Percentiles rank a stretch among this genome's conserved stretches.
Conservation (phyloP, 805 yeast genomes). For the Lachancea sp. region DNA sequence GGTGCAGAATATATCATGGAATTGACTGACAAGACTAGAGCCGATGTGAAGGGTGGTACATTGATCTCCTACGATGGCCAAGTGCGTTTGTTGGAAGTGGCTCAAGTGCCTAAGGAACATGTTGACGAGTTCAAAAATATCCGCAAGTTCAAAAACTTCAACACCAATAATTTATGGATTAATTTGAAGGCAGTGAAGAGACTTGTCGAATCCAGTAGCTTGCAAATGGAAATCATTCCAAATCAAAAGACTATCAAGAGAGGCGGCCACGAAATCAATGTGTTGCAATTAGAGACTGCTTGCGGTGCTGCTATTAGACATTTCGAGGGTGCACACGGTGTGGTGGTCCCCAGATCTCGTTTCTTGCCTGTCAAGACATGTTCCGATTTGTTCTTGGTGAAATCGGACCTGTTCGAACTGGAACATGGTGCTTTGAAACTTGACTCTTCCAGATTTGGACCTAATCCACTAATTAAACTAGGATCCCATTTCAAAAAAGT, state of each 20-base stretch:
- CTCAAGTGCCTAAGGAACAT: slow-evolving; percentile 98
- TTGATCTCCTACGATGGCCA: slow-evolving; percentile 92
- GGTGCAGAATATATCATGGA: slow-evolving; percentile 96
- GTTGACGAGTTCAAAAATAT: slow-evolving; percentile 96
- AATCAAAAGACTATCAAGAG: slow-evolving; percentile 74
- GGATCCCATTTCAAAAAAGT: slow-evolving; percentile 97
- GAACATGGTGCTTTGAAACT: slow-evolving; percentile 86
- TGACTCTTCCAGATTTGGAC: slow-evolving; percentile 79
- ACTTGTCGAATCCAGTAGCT: slow-evolving; percentile 73
- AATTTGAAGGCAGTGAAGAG: slow-evolving; percentile 91
- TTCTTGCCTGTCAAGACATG: slow-evolving; percentile 98
- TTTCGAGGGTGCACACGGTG: slow-evolving; percentile 92
- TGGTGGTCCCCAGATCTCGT: slow-evolving; percentile 95
- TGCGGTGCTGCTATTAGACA: slow-evolving; percentile 98
- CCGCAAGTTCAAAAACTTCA: slow-evolving; percentile 96
- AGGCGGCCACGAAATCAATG: slow-evolving; percentile 76
- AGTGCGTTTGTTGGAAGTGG: slow-evolving; percentile 90
- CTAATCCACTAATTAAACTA: slow-evolving; percentile 89
- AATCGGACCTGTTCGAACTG: slow-evolving; percentile 86
- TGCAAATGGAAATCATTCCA: slow-evolving; percentile 92
- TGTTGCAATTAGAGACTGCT: slow-evolving; percentile 94
- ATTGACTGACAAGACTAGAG: slow-evolving; percentile 96
- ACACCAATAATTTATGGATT: slow-evolving; percentile 97
- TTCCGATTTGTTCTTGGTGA: slow-evolving; percentile 88
- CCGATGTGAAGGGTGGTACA: slow-evolving; percentile 99